Conservation (phyloP, 352 stramenopile species). For the Thalassiosira livingstoniorum region DNA sequence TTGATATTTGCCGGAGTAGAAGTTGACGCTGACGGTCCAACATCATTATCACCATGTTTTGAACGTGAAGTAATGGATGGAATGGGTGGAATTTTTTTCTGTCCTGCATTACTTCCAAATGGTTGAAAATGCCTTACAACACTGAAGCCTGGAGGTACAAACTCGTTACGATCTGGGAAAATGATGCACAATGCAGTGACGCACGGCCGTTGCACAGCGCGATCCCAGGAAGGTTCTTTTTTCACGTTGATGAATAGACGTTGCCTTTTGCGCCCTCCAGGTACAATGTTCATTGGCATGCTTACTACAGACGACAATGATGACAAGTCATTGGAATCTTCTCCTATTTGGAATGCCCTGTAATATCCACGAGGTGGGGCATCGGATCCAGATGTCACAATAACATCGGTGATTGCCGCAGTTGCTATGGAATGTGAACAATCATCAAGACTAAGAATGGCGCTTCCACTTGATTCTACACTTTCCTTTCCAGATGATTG, state of each 20-base stretch:
- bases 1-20: conserved; percentile 75
- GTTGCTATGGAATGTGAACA: conserved; percentile 52
- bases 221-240: conserved; percentile 85
- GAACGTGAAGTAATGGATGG: conserved; percentile 23
- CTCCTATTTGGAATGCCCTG: conserved; percentile 72
- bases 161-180: conserved; percentile 84
- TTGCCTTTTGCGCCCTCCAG: conserved; percentile 39
- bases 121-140: conserved; percentile 73
- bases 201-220: conserved; percentile 82
- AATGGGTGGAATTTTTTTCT: too few relatives aligned
- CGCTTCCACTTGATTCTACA: conserved; percentile 58
- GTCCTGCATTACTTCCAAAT: conserved; percentile 14
- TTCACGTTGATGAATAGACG: conserved; percentile 76
- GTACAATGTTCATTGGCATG: conserved; percentile 39
- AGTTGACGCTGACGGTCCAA: conserved; percentile 23
- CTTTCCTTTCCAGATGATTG: conserved; percentile 38
- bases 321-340: conserved; percentile 44
- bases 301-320: background rate
- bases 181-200: conserved; percentile 82
- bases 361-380: conserved; percentile 79
- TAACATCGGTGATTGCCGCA: conserved; percentile 83
- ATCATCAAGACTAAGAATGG: conserved; percentile 64
- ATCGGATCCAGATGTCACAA: conserved; percentile 70
- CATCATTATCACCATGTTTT: conserved; percentile 18
- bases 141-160: conserved; percentile 85